Evolutionary conservation across 2,329 filamentous ascomycete genomes (phyloP), one percentile per base, ranked within the genome.

Genomic region (Penicillium sp.): DNA sequence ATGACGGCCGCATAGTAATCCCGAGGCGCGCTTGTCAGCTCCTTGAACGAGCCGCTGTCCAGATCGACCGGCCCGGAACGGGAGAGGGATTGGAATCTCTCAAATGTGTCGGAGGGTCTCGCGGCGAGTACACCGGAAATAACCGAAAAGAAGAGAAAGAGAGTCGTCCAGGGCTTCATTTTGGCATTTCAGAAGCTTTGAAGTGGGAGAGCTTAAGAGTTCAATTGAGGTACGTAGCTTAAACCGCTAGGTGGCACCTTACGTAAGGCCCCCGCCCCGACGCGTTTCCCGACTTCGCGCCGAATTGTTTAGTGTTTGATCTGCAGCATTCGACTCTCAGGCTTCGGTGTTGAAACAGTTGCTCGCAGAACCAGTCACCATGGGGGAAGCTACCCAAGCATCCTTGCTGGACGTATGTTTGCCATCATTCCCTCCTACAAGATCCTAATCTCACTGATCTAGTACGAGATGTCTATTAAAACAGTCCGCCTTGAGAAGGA

Each of bases 1-100:
- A 98, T 79, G 3, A 98, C 79, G 2, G 84, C 85, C 23, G 86
- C 79, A 31, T 83, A 83, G 69, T 96, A 95, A 70, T 98, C 87
- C 57, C 93, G 82, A 10, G 90, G 89, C 1, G 80, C 72, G 13
- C 80, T 73, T 3, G 87, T 95, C 57, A 97, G 73, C 56, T 86
- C 79, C 57, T 80, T 77, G 76, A 93, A 98, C 39, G 77, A 75
- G 20, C 73, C 71, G 68, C 95, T 89, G 68, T 84, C 78, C 57
- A 98, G 81, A 73, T 88, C 88, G 64, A 95, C 62, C 4, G 89
- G 85, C 22, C 79, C 71, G 3, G 79, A 78, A 47, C 84, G 77
- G 48, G 85, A 76, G 67, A 89, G 83, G 55, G 79, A 66, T 65
- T 85, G 82, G 72, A 83, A 91, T 49, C 81, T 77, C 53, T 79